phyloP scores from a whole-genome alignment of 805 yeast genomes.

The Torulaspora franciscae region DNA sequence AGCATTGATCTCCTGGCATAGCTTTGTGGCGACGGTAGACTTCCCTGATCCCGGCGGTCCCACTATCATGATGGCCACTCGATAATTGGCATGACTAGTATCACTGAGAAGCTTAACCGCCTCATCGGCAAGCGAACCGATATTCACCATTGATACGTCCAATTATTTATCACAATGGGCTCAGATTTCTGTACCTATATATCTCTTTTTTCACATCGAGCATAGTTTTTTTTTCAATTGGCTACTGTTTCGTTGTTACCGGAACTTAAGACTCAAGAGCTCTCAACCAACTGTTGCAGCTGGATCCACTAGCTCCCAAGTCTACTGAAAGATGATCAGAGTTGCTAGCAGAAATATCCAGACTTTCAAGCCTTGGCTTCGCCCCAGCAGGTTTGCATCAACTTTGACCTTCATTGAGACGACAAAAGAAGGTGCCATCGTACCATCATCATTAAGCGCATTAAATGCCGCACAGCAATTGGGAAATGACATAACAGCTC shows the following conservation, averaged over 20 bases:
- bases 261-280: background rate
- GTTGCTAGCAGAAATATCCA: constrained; percentile 3
- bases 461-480: constrained; percentile 72
- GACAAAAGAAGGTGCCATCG: constrained; percentile 45
- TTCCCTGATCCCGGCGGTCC: constrained; percentile 89
- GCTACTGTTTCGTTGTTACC: background rate
- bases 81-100: constrained; percentile 31
- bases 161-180: background rate
- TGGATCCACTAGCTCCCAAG: background rate
- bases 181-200: background rate
- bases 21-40: constrained; percentile 53
- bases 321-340: constrained; percentile 6
- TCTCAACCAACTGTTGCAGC: background rate
- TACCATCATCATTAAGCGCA: constrained; percentile 67
- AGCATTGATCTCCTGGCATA: constrained; percentile 42
- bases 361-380: constrained; percentile 1
- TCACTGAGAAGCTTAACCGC: constrained; percentile 29
- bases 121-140: constrained; percentile 32
- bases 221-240: background rate
- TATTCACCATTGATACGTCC: constrained; percentile 14
- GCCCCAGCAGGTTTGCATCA: constrained; percentile 40
- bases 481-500: constrained; percentile 75
- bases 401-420: constrained; percentile 77
- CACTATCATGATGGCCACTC: constrained; percentile 55
- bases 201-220: background rate